Evolutionary conservation across 2,329 filamentous ascomycete genomes (phyloP), one percentile per base, ranked within the genome.

Genomic region (Ustilaginoidea virens): DNA sequence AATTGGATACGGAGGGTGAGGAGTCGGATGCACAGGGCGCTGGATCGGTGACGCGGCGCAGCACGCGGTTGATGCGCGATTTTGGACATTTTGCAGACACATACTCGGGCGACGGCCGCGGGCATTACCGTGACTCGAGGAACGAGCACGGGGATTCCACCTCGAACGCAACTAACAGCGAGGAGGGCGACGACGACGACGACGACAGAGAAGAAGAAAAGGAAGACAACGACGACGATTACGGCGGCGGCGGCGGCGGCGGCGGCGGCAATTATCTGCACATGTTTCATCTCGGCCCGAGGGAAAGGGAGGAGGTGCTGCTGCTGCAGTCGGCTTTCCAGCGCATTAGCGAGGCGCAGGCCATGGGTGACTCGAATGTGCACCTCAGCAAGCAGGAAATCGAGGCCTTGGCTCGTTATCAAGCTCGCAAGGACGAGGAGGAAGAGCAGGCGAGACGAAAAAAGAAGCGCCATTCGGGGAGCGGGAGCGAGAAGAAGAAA

Each of bases 301-400:
- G 61, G 42, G 73, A 80, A 33, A 69, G 69, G 41, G 82, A 92
- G 48, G 78, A 87, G 40, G 65, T 68, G 37, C 54, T 92, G 37
- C 54, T 92, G 41, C 72, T 90, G 38, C 76, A 85, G 39, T 72
- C 72, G 38, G 86, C 86, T 23, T 57, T 92, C 51, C 73, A 75
- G 42, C 77, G 82, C 39, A 92, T 94, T 46, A 71, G 75, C 38
- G 69, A 74, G 39, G 83, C 86, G 11, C 74, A 81, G 48, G 70
- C 71, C 37, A 73, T 73, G 44, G 85, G 85, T 37, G 78, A 76
- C 51, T 62, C 66, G 25, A 80, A 92, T 33, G 81, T 94, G 32
- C 79, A 76, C 48, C 66, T 96, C 37, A 83, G 69, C 41, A 69
- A 75, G 44, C 73, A 79, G 30, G 86, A 94, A 51, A 61, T 93